Percentiles rank a stretch among this genome's conserved stretches.
phyloP scores from a whole-genome alignment of 202 grass and related monocot genomes.

The Carex sylvatica region DNA sequence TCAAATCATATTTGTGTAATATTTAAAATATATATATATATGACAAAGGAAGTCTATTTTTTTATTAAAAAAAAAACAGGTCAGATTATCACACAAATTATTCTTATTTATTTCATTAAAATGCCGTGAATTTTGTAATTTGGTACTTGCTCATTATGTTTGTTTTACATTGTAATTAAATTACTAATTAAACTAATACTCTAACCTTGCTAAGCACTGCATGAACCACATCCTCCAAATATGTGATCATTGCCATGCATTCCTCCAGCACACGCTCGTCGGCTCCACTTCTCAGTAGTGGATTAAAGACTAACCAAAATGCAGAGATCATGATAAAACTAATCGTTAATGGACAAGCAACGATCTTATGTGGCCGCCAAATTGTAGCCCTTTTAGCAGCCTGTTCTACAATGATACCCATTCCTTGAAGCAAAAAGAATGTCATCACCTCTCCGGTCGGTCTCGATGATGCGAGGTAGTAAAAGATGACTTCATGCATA shows the following conservation, averaged over 20 bases:
- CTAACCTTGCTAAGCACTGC: not conserved
- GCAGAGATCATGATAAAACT: slow-evolving; percentile 35
- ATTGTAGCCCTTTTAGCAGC: slow-evolving; percentile 13
- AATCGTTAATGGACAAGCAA: slow-evolving; percentile 34
- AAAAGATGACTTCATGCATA: slow-evolving; percentile 75
- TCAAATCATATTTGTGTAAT: no score
- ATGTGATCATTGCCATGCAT: slow-evolving; percentile 34
- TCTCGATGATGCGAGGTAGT: slow-evolving; percentile 37
- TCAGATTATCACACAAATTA: not conserved
- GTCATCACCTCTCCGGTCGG: slow-evolving; percentile 53
- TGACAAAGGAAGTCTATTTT: no score
- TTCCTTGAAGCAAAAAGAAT: slow-evolving; percentile 67
- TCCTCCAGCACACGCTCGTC: slow-evolving; percentile 46
- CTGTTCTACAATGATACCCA: slow-evolving; percentile 46
- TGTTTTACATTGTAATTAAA: not conserved
- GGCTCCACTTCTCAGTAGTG: slow-evolving; percentile 40
- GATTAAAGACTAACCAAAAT: slow-evolving; percentile 66
- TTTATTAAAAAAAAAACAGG: no score
- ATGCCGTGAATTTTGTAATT: not conserved
- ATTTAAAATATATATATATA: no score
- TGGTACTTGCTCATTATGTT: not conserved
- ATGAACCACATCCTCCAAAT: slow-evolving; percentile 21
- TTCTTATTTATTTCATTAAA: not conserved
- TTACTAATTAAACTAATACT: not conserved
- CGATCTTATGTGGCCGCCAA: slow-evolving; percentile 24